These are phyloP conservation scores for Zalerion maritima DNA, from an alignment of 495 filamentous ascomycete species.

Conservation along the genomic window DNA sequence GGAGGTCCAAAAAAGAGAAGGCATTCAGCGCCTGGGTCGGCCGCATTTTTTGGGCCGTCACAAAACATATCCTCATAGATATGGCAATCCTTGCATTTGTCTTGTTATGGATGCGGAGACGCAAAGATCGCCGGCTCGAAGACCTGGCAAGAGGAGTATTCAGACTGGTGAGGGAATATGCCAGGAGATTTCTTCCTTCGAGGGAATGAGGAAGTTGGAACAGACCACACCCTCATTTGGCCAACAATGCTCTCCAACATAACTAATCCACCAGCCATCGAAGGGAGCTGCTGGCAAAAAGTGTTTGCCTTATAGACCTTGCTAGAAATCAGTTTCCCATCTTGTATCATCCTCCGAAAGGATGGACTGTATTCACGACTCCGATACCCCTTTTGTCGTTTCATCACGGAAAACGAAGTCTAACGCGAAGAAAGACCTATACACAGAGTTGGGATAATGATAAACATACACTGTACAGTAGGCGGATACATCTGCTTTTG, in stretches of 20 bases:
- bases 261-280: neutral
- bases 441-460: no score
- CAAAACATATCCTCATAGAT: conserved; percentile 64
- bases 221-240: neutral
- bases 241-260: neutral
- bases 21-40: conserved; percentile 53
- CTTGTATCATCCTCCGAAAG: neutral
- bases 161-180: conserved; percentile 43
- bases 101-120: conserved; percentile 64
- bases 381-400: no score
- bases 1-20: conserved; percentile 36
- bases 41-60: conserved; percentile 53
- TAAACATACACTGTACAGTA: no score
- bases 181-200: conserved; percentile 37
- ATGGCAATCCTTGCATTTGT: conserved; percentile 51
- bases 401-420: no score
- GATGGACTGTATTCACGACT: no score
- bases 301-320: neutral
- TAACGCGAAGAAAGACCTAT: no score
- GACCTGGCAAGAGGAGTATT: conserved; percentile 54
- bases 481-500: no score
- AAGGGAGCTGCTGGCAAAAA: neutral
- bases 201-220: conserved; percentile 22
- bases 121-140: conserved; percentile 64
- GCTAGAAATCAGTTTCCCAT: neutral